Evolutionary conservation across 1,139 yeast genomes (phyloP).

Genomic region (Protomyces lactucae-debilis): DNA sequence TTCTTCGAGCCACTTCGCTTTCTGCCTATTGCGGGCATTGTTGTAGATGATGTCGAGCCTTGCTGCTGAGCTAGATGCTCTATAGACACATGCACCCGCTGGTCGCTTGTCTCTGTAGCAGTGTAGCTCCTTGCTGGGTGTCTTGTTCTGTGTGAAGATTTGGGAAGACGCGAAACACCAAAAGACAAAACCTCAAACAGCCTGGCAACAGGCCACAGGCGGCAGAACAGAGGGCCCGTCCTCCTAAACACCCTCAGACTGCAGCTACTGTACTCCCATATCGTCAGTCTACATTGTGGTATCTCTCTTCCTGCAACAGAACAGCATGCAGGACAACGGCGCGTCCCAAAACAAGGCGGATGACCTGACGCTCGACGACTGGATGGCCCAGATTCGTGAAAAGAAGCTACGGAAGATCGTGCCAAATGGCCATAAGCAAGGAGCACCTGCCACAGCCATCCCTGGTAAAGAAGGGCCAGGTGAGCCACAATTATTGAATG

Average conservation of each 20-base stretch:
- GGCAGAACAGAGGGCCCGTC: too few relatives aligned
- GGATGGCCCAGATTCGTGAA: slow-evolving; percentile 24
- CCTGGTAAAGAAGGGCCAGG: background rate
- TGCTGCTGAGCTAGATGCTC: background rate
- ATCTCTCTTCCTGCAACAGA: too few relatives aligned
- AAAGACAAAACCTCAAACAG: too few relatives aligned
- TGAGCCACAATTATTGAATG: slow-evolving; percentile 6
- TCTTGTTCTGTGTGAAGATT: too few relatives aligned
- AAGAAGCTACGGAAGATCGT: slow-evolving; percentile 19
- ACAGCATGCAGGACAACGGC: background rate
- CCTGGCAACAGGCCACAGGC: too few relatives aligned
- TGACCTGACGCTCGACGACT: slow-evolving; percentile 10
- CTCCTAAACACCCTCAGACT: too few relatives aligned
- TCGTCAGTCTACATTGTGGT: too few relatives aligned
- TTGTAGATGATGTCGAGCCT: background rate
- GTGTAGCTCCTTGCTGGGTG: too few relatives aligned
- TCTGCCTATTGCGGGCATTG: background rate
- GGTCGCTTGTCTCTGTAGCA: too few relatives aligned
- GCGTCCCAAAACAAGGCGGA: background rate
- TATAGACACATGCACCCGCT: too few relatives aligned
- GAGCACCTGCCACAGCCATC: background rate
- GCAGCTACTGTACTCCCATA: too few relatives aligned
- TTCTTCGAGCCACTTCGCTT: background rate
- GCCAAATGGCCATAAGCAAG: slow-evolving; percentile 15
- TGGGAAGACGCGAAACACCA: too few relatives aligned